phyloP scores from a whole-genome alignment of 2,329 filamentous ascomycete genomes.

The Ophiocordyceps sinensis region DNA sequence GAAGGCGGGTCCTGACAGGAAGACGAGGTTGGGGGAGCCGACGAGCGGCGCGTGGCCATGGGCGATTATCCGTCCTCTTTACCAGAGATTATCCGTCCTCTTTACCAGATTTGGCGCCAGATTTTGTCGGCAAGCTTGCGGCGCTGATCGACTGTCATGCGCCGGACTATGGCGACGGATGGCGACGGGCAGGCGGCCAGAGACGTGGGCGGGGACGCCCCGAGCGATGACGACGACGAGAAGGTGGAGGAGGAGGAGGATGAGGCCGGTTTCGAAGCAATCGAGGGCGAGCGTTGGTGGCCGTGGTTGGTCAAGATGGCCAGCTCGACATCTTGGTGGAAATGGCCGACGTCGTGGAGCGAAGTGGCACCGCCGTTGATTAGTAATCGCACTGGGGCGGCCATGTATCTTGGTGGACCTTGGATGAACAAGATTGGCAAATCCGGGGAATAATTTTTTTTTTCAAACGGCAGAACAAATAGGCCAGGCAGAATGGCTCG shows the following conservation, averaged over 20 bases:
- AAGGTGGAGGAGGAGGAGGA: not conserved
- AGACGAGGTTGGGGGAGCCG: not conserved
- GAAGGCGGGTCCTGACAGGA: not conserved
- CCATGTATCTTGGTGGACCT: not conserved
- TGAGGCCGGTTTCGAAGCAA: not conserved
- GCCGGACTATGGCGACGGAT: slow-evolving; percentile 1
- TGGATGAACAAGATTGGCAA: not conserved
- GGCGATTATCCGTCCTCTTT: not conserved
- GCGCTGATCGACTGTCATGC: slow-evolving; percentile 9
- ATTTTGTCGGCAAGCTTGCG: slow-evolving; percentile 9
- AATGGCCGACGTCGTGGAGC: not conserved
- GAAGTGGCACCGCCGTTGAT: not conserved
- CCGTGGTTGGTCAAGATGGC: not conserved
- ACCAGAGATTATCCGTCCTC: slow-evolving; percentile 7
- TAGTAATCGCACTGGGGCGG: not conserved
- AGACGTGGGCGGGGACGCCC: not conserved
- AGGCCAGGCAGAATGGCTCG: too few species aligned
- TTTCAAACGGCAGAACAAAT: too few species aligned
- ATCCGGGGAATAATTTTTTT: too few species aligned
- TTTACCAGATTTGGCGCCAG: slow-evolving; percentile 15
- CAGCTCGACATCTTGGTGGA: slow-evolving; percentile 2
- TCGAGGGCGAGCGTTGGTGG: not conserved
- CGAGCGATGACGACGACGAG: not conserved
- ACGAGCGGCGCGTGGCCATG: not conserved
- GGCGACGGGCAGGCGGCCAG: not conserved